A percentile compares a stretch with the other conserved stretches of the same genome.
phyloP scores from a whole-genome alignment of 495 filamentous ascomycete genomes.

The Jackrogersella multiformis region DNA sequence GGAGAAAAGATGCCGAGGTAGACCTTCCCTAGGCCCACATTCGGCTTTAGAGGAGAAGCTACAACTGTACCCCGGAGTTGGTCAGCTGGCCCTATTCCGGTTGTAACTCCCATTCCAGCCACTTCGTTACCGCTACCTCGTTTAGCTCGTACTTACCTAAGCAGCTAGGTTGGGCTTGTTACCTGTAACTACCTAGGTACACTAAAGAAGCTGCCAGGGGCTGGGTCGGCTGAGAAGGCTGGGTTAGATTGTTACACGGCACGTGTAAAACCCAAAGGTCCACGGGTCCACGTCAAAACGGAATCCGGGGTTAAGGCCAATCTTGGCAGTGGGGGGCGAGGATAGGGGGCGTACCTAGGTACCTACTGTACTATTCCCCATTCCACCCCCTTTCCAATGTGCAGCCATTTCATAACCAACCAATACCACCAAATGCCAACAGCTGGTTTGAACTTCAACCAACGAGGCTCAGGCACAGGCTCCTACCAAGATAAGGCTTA shows the following conservation, averaged over 20 bases:
- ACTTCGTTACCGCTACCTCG: not conserved
- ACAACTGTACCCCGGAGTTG: not conserved
- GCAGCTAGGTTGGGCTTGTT: not conserved
- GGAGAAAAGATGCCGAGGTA: conserved; percentile 32
- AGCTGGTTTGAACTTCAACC: conserved; percentile 1
- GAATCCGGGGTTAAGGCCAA: conserved; percentile 38
- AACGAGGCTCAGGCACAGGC: not conserved
- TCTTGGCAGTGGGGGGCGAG: not conserved
- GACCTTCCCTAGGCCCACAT: conserved; percentile 7
- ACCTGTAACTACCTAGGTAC: not conserved
- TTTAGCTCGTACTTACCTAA: too few relatives aligned
- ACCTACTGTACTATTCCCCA: not conserved
- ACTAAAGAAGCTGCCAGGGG: not conserved
- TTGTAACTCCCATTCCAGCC: conserved; percentile 1
- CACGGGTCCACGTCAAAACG: not conserved
- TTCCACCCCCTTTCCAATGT: not conserved
- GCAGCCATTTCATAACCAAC: not conserved
- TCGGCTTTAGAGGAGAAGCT: conserved; percentile 4
- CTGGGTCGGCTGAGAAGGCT: not conserved
- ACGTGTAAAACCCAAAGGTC: conserved; percentile 23
- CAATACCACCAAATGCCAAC: not conserved
- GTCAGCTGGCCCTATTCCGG: not conserved
- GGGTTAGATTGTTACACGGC: conserved; percentile 9
- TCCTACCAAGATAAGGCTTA: too few relatives aligned
- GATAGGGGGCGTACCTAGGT: not conserved